Evolutionary conservation across 2,329 filamentous ascomycete genomes (phyloP).

Genomic region (Clarireedia monteithiana): DNA sequence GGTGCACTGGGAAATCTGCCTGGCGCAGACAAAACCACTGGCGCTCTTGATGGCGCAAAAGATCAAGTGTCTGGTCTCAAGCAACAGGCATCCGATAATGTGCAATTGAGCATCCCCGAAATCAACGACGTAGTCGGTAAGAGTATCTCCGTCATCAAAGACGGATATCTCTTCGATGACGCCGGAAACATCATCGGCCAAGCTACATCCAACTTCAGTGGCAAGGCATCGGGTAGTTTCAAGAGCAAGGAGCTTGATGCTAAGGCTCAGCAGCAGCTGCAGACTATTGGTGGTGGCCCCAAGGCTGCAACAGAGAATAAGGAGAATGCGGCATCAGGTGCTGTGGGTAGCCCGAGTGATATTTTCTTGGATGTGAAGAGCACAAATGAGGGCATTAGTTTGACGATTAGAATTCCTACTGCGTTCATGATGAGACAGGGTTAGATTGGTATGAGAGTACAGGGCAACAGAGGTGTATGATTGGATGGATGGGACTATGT

Average conservation of each 20-base stretch:
- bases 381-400: slow-evolving; percentile 9
- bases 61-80: neutral
- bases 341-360: slow-evolving; percentile 4
- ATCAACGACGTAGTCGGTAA: slow-evolving; percentile 49
- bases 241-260: slow-evolving; percentile 8
- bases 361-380: slow-evolving; percentile 11
- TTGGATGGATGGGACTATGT: neutral
- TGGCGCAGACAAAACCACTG: neutral
- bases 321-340: neutral
- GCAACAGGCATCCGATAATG: neutral
- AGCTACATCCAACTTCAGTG: slow-evolving; percentile 27
- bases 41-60: neutral
- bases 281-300: neutral
- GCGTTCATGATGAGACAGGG: slow-evolving; percentile 5
- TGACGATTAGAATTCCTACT: slow-evolving; percentile 9
- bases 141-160: slow-evolving; percentile 54
- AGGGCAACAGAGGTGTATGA: neutral
- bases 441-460: neutral
- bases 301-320: neutral
- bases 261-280: neutral
- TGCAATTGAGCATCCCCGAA: neutral
- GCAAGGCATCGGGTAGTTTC: slow-evolving; percentile 3
- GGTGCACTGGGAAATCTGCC: neutral
- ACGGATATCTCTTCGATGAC: slow-evolving; percentile 52
- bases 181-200: slow-evolving; percentile 51